Base-by-base conservation (phyloP, 768 basidiomycete genomes). In the Leccinum disarticulatum region DNA sequence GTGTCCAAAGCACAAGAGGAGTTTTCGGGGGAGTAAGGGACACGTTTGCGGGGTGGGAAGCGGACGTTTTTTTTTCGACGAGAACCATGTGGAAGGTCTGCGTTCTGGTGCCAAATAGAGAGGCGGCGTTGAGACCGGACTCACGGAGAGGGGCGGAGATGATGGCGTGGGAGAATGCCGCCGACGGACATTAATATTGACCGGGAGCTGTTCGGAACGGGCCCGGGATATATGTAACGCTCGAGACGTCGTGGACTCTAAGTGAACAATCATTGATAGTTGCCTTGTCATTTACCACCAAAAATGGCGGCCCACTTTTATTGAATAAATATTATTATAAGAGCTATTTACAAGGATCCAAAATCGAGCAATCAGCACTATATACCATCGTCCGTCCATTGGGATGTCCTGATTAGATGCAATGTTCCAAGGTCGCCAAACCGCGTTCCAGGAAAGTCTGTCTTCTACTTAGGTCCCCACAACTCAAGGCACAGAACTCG, bases 31-130 rank as follows among this genome's bases (percentile, higher is more conserved):
- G 78, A 25, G 25, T 25, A 4, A 4, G 27, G 58, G 35, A 84
- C 75, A 50, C 88, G 74, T 73, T 95, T 98, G 33, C 93, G 84
- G 1, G 94, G 93, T 1, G 96, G 95, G 67, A 98, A 93, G 50
- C 87, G 87, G 54, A 90, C 79, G 61, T 87, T 91, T 66, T 95
- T 93, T 87, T 91, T 66, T 95, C 93, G 8, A 97, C 94, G 9
- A 96, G 77, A 33, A 93, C 75, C 22, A 92, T 82, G 63, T 95
- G 88, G 68, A 98, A 98, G 0, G 87, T 77, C 69, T 85, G 64
- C 86, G 87, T 31, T 89, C 87, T 2, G 88, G 84, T 62, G 22
- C 22, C 22, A 22, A 25, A 25, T 25, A 3, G 25, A 25, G 25
- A 25, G 25, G 87, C 83, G 30, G 9, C 30, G 79, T 66, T 90